Percentiles rank a stretch among this genome's conserved stretches.
These are phyloP conservation scores for Leavenworthia alabamica DNA, from an alignment of 345 rosid species.

Conservation along the genomic window DNA sequence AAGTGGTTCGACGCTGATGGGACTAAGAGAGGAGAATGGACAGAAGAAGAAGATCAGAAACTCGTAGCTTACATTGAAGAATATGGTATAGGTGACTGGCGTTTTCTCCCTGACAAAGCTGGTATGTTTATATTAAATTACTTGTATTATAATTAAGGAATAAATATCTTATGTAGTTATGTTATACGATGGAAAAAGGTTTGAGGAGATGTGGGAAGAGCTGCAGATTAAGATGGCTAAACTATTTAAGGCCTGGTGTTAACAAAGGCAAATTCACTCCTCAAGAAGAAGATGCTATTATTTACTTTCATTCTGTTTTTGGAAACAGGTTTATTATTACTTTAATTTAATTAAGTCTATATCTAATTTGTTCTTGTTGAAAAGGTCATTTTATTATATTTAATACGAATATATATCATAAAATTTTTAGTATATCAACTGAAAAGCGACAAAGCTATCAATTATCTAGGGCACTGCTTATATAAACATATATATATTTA, in stretches of 20 bases:
- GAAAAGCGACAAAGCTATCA: too few species aligned
- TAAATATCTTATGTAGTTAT: too few species aligned
- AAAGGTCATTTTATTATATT: too few species aligned
- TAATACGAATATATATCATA: too few species aligned
- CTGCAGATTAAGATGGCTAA: constrained; percentile 29
- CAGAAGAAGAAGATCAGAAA: constrained; percentile 58
- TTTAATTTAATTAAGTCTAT: too few species aligned
- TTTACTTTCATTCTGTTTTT: neutral
- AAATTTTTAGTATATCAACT: too few species aligned
- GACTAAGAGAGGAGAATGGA: constrained; percentile 76
- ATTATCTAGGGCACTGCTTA: too few species aligned
- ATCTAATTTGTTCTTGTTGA: too few species aligned
- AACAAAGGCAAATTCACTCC: constrained; percentile 18
- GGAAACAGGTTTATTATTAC: constrained; percentile 14
- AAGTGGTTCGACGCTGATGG: constrained; percentile 26
- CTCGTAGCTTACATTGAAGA: constrained; percentile 43
- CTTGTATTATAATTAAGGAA: too few species aligned
- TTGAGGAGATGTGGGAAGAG: constrained; percentile 25
- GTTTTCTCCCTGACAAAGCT: constrained; percentile 54
- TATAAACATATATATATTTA: too few species aligned
- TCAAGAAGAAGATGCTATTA: constrained; percentile 7
- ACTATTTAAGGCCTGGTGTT: constrained; percentile 25
- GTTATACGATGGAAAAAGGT: constrained; percentile 4
- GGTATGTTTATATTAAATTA: too few species aligned
- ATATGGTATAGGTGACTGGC: constrained; percentile 63